Evolutionary conservation across 176 grass and related monocot genomes (phyloP).

Genomic region (Oryza glaberrima): DNA sequence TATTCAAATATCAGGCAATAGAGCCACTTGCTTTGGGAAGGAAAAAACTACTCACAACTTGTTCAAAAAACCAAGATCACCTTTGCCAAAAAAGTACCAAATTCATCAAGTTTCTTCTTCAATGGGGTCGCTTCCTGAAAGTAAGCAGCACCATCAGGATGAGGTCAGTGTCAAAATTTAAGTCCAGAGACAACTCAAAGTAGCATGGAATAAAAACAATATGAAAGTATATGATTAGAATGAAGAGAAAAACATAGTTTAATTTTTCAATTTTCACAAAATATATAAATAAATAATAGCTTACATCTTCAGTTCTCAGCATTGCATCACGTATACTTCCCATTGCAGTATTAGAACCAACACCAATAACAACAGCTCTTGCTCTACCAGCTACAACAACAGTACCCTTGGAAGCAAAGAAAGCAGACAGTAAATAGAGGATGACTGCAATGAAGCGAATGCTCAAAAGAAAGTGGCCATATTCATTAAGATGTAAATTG

Average conservation of each 20-base stretch:
- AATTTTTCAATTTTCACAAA: conserved; percentile 29
- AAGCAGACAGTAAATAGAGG: background rate
- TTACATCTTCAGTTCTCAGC: conserved; percentile 94
- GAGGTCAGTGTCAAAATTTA: conserved; percentile 14
- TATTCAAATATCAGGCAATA: conserved; percentile 28
- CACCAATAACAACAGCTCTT: conserved; percentile 86
- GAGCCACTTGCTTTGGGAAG: conserved; percentile 12
- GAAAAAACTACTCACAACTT: conserved; percentile 34
- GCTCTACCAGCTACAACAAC: conserved; percentile 95
- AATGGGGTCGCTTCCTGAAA: conserved; percentile 88
- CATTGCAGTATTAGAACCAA: conserved; percentile 97
- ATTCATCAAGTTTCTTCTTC: conserved; percentile 99
- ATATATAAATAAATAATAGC: conserved; percentile 22
- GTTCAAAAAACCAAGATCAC: conserved; percentile 53
- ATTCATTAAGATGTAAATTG: background rate
- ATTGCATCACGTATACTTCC: conserved; percentile 99
- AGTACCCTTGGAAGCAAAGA: conserved; percentile 70
- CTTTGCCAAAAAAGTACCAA: conserved; percentile 97
- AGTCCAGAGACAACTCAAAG: conserved; percentile 20
- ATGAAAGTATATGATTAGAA: conserved; percentile 29
- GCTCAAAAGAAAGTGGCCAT: background rate
- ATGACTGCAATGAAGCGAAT: background rate
- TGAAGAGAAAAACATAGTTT: conserved; percentile 4
- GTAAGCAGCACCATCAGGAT: background rate
- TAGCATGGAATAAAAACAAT: background rate